Evolutionary conservation across 2,329 filamentous ascomycete species (phyloP).

Genomic region (Ceratocystis lukuohia): DNA sequence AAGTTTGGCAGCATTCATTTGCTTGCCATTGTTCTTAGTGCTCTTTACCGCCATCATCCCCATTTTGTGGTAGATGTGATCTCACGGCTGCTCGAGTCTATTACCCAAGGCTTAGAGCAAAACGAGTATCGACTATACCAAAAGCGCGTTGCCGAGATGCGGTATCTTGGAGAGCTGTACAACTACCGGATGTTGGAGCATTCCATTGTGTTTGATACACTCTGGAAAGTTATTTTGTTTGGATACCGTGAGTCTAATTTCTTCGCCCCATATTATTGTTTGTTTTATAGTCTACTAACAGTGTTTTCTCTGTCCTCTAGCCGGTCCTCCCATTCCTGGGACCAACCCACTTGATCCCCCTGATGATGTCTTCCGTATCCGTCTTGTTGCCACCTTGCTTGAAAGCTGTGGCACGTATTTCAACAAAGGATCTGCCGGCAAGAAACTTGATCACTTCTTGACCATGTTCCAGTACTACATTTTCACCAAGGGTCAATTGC

Average conservation of each 20-base stretch:
- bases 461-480: constrained; percentile 97
- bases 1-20: constrained; percentile 96
- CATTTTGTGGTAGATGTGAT: constrained; percentile 84
- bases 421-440: constrained; percentile 80
- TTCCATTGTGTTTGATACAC: constrained; percentile 81
- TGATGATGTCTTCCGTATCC: constrained; percentile 92
- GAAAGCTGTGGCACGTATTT: constrained; percentile 97
- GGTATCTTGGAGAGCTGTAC: constrained; percentile 91
- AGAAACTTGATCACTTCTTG: constrained; percentile 95
- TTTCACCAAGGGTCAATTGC: constrained; percentile 72
- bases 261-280: background rate
- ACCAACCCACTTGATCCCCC: constrained; percentile 70
- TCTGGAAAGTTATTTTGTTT: constrained; percentile 90
- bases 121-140: constrained; percentile 98
- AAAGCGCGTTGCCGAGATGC: constrained; percentile 84
- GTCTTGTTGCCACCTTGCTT: constrained; percentile 73
- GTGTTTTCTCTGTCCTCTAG: constrained; percentile 28
- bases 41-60: constrained; percentile 82
- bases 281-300: background rate
- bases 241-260: constrained; percentile 50
- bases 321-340: constrained; percentile 68
- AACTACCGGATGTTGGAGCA: constrained; percentile 97
- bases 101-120: constrained; percentile 76
- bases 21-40: constrained; percentile 75
- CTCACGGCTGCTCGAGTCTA: constrained; percentile 78